Evolutionary conservation across 1,284 basidiomycete genomes (phyloP).

Genomic region (Cutaneotrichosporon cavernicola): DNA sequence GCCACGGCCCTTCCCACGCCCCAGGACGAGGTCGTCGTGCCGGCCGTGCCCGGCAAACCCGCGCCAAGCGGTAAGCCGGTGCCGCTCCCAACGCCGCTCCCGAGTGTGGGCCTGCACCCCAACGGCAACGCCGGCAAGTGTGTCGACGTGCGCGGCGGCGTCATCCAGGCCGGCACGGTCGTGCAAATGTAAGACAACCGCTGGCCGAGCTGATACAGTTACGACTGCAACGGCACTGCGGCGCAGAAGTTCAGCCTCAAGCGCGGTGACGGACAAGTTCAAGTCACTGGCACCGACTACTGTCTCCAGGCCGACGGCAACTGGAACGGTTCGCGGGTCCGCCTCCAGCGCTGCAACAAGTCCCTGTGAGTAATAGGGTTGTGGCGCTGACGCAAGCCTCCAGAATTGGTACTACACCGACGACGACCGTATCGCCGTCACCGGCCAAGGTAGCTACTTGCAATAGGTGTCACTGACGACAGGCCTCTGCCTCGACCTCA

Average conservation of each 20-base stretch:
- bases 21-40: constrained; percentile 18
- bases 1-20: constrained; percentile 14
- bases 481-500: constrained; percentile 36
- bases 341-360: constrained; percentile 29
- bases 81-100: constrained; percentile 17
- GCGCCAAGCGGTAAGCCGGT: neutral
- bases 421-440: constrained; percentile 18
- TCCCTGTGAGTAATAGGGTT: constrained; percentile 1
- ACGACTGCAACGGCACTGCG: constrained; percentile 27
- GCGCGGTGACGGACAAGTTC: constrained; percentile 11
- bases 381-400: neutral
- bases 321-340: constrained; percentile 16
- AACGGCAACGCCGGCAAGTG: constrained; percentile 37
- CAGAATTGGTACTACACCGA: constrained; percentile 30
- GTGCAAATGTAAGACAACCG: constrained; percentile 15
- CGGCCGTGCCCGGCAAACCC: neutral
- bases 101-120: constrained; percentile 35
- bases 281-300: constrained; percentile 29
- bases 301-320: constrained; percentile 29
- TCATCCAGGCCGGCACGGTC: constrained; percentile 25
- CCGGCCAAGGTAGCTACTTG: neutral
- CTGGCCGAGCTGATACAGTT: constrained; percentile 8
- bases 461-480: constrained; percentile 10
- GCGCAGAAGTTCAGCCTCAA: constrained; percentile 21
- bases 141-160: constrained; percentile 29